A percentile compares a stretch with the other conserved stretches of the same genome.
Conservation (phyloP, 2,329 filamentous ascomycete genomes). For the Diaporthe citri region DNA sequence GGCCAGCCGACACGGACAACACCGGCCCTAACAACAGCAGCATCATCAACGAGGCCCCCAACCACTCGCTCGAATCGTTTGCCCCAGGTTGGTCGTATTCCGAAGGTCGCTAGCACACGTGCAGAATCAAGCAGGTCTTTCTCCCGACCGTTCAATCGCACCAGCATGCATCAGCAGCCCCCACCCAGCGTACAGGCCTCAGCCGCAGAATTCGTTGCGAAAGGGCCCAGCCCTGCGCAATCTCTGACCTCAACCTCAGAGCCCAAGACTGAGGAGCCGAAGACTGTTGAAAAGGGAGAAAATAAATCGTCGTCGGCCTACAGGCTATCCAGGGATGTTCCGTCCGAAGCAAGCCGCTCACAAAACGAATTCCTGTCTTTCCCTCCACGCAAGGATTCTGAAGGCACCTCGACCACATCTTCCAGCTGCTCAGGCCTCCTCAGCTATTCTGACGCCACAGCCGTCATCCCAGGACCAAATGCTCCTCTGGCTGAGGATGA, state of each 20-base stretch:
- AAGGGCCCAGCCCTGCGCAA: conserved; percentile 60
- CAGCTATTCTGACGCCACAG: conserved; percentile 73
- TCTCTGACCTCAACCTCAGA: conserved; percentile 54
- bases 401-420: conserved; percentile 66
- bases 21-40: conserved; percentile 4
- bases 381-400: conserved; percentile 73
- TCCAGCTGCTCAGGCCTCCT: conserved; percentile 77
- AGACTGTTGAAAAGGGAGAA: conserved; percentile 47
- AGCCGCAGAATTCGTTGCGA: conserved; percentile 59
- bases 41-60: conserved; percentile 33
- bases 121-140: conserved; percentile 82
- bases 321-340: conserved; percentile 47
- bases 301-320: conserved; percentile 49
- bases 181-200: conserved; percentile 46
- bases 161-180: conserved; percentile 58
- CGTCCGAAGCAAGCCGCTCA: conserved; percentile 48
- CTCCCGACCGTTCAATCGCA: conserved; percentile 81
- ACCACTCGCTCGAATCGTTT: conserved; percentile 71
- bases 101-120: conserved; percentile 80
- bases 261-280: conserved; percentile 52
- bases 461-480: conserved; percentile 72
- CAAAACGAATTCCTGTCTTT: conserved; percentile 79
- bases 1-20: conserved; percentile 12
- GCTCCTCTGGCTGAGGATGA: conserved; percentile 83
- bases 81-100: conserved; percentile 87